phyloP scores from a whole-genome alignment of 139 green algal genomes.

The Chlamydomonas incerta region DNA sequence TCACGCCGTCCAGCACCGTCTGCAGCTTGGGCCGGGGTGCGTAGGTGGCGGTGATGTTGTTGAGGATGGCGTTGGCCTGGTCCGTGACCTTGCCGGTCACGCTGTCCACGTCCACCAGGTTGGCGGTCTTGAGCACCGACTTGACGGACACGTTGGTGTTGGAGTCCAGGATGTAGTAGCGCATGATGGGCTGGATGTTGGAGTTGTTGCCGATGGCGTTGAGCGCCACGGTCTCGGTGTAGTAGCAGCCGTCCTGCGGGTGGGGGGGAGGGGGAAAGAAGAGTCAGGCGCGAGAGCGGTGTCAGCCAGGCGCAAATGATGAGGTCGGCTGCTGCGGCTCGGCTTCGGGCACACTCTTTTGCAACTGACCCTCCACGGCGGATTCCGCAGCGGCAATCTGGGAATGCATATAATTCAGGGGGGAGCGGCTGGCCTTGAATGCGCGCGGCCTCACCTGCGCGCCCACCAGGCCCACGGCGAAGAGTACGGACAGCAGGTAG shows the following conservation, averaged over 20 bases:
- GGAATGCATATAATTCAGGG: too few relatives aligned
- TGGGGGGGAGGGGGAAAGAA: too few relatives aligned
- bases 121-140: not conserved
- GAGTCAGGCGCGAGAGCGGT: too few relatives aligned
- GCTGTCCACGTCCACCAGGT: not conserved
- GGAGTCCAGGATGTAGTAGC: conserved; percentile 14
- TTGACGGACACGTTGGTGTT: not conserved
- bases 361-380: too few relatives aligned
- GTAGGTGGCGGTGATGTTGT: not conserved
- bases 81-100: not conserved
- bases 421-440: too few relatives aligned
- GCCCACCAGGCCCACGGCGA: conserved; percentile 14
- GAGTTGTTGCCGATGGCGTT: not conserved
- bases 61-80: not conserved
- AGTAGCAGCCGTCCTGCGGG: conserved; percentile 11
- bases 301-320: too few relatives aligned
- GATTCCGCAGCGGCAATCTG: too few relatives aligned
- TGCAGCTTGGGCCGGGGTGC: not conserved
- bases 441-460: too few relatives aligned
- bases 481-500: not conserved
- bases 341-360: too few relatives aligned
- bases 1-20: not conserved
- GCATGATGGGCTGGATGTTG: conserved; percentile 12
- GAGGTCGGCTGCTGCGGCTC: too few relatives aligned
- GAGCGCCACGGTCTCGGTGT: conserved; percentile 1